These are phyloP conservation scores for Fusarium dimerum DNA, from an alignment of 2,329 filamentous ascomycete genomes.

Conservation along the genomic window DNA sequence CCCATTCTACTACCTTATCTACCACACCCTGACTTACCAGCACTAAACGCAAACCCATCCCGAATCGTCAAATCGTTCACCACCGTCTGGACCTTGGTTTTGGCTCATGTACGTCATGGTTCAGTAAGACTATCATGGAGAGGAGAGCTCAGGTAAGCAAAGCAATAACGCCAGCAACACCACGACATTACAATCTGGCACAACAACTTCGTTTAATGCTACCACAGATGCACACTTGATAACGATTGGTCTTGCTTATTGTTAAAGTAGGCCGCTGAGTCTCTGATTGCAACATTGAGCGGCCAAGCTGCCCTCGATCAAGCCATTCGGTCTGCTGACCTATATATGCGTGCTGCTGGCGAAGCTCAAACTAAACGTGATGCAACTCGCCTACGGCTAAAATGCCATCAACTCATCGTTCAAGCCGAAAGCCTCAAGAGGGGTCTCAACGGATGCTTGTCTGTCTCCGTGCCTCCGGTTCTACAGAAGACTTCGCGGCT, in stretches of 20 bases:
- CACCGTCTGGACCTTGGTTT: too few relatives aligned
- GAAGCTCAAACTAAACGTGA: slow-evolving; percentile 63
- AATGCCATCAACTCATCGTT: slow-evolving; percentile 69
- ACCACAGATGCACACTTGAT: too few relatives aligned
- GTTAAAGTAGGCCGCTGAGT: slow-evolving; percentile 38
- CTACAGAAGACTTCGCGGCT: slow-evolving; percentile 76
- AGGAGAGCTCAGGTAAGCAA: slow-evolving; percentile 39
- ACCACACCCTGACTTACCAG: too few relatives aligned
- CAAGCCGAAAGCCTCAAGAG: slow-evolving; percentile 76
- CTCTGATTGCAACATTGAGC: slow-evolving; percentile 35
- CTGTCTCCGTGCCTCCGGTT: slow-evolving; percentile 42
- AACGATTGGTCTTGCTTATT: slow-evolving; percentile 2
- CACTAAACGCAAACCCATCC: too few relatives aligned
- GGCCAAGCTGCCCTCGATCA: slow-evolving; percentile 66
- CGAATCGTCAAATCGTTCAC: too few relatives aligned
- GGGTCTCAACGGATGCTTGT: slow-evolving; percentile 8
- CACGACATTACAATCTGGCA: not conserved
- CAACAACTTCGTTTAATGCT: too few relatives aligned
- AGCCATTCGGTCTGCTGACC: slow-evolving; percentile 75
- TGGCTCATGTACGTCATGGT: slow-evolving; percentile 20
- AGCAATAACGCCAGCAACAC: not conserved
- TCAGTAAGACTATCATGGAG: slow-evolving; percentile 35
- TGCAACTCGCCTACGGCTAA: slow-evolving; percentile 64
- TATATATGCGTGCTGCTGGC: slow-evolving; percentile 75
- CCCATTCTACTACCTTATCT: too few relatives aligned